These are phyloP conservation scores for Rhizoclosmatium globosum DNA, from an alignment of 192 early-diverging fungal genomes.

Conservation along the genomic window DNA sequence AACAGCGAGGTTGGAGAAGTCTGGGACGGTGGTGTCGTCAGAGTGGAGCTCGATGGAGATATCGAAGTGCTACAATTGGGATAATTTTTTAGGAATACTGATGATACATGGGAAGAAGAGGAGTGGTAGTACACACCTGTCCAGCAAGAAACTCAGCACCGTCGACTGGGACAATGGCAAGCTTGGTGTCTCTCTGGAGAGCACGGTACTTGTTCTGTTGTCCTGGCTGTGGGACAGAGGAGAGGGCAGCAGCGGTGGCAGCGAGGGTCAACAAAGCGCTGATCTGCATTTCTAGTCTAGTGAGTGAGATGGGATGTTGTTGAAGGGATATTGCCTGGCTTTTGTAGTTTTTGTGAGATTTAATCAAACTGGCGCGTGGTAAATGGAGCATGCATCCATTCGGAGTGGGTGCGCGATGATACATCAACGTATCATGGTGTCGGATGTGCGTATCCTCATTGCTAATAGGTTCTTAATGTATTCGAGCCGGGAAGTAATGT, in stretches of 20 bases:
- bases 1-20: conserved; percentile 50
- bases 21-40: conserved; percentile 20
- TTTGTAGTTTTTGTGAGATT: too few relatives aligned
- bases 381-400: too few relatives aligned
- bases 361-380: too few relatives aligned
- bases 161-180: conserved; percentile 44
- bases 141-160: conserved; percentile 66
- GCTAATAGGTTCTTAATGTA: too few relatives aligned
- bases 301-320: too few relatives aligned
- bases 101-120: neutral
- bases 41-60: conserved; percentile 69
- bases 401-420: too few relatives aligned
- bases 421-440: too few relatives aligned
- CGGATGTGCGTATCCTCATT: too few relatives aligned
- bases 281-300: neutral
- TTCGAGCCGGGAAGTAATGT: too few relatives aligned
- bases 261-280: neutral
- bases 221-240: conserved; percentile 34
- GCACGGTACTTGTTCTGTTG: conserved; percentile 39
- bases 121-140: conserved; percentile 20
- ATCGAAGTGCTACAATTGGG: conserved; percentile 52
- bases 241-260: neutral
- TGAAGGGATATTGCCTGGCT: too few relatives aligned
- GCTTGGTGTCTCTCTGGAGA: conserved; percentile 37
- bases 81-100: neutral